Percentiles rank a stretch among this genome's conserved stretches.
phyloP scores from a whole-genome alignment of 768 basidiomycete species.

The Suillus brevipes region DNA sequence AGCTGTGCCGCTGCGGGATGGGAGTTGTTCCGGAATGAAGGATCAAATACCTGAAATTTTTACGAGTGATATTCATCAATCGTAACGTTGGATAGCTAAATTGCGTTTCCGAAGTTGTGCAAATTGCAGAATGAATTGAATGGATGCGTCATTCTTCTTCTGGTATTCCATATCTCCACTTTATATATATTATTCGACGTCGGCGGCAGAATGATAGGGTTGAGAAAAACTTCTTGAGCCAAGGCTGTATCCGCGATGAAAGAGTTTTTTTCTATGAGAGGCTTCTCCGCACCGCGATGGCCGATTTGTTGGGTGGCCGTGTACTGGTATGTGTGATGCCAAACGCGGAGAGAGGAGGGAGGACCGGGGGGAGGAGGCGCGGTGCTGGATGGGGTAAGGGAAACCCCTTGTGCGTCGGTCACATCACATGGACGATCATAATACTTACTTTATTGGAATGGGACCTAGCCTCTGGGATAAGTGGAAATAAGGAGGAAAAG shows the following conservation, averaged over 20 bases:
- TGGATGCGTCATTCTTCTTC: not conserved
- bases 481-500: not conserved
- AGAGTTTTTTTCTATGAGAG: not conserved
- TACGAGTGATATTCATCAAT: not conserved
- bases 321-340: not conserved
- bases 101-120: not conserved
- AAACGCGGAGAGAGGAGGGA: not conserved
- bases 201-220: too few species aligned
- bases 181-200: too few species aligned
- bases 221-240: not conserved
- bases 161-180: not conserved
- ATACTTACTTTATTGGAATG: not conserved
- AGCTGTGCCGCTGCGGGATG: not conserved
- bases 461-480: not conserved
- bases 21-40: not conserved
- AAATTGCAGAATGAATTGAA: not conserved
- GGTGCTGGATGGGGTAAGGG: not conserved
- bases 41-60: too few species aligned
- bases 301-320: not conserved
- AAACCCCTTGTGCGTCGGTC: not conserved
- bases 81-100: not conserved
- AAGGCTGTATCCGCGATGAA: not conserved
- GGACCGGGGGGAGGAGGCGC: not conserved
- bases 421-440: not conserved
- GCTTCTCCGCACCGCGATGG: not conserved